These are phyloP conservation scores for Candida cerambycidarum DNA, from an alignment of 805 yeast genomes.

Conservation along the genomic window DNA sequence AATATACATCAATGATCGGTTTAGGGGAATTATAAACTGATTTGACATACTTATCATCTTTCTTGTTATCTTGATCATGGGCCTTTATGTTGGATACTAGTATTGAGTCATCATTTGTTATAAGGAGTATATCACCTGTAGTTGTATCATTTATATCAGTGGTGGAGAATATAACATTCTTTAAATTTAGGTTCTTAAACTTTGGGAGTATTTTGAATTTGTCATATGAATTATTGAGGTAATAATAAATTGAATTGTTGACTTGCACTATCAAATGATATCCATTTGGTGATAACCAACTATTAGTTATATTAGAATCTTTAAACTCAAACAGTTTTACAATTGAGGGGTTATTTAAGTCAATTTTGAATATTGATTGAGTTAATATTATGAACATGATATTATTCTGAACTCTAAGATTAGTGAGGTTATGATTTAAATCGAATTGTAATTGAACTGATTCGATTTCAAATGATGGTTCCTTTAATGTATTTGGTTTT, in stretches of 20 bases:
- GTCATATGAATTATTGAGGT: conserved; percentile 30
- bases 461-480: conserved; percentile 32
- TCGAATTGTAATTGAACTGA: conserved; percentile 41
- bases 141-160: conserved; percentile 6
- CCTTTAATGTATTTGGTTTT: conserved; percentile 6
- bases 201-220: conserved; percentile 33
- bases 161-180: conserved; percentile 26
- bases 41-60: conserved; percentile 37
- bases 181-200: conserved; percentile 29
- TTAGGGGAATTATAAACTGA: conserved; percentile 21
- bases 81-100: conserved; percentile 27
- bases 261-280: conserved; percentile 31
- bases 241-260: conserved; percentile 24
- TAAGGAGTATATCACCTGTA: conserved; percentile 32
- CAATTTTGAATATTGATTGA: conserved; percentile 27
- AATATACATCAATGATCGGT: conserved; percentile 19
- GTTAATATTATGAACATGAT: conserved; percentile 32
- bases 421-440: conserved; percentile 23
- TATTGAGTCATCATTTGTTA: conserved; percentile 29
- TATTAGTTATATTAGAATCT: conserved; percentile 21
- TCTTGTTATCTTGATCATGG: conserved; percentile 29
- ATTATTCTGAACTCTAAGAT: conserved; percentile 32
- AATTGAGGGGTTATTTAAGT: conserved; percentile 35
- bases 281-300: conserved; percentile 43
- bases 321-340: conserved; percentile 22